Percentiles rank a stretch among this genome's conserved stretches.
Evolutionary conservation across 2,329 filamentous ascomycete genomes (phyloP).

Genomic region (Pyricularia sp.): DNA sequence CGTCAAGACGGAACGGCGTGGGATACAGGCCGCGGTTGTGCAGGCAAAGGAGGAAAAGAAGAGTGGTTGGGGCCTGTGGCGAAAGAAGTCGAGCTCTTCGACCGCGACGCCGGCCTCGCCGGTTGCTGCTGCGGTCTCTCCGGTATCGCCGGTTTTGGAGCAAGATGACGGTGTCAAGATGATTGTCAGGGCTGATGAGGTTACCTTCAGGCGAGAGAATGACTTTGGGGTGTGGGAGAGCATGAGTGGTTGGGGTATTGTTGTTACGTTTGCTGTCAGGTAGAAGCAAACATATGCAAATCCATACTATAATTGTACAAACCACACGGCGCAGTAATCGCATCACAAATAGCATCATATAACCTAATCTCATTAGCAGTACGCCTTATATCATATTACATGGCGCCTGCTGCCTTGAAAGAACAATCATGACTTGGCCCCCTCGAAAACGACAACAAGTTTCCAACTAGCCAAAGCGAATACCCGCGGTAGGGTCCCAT

Average conservation of each 20-base stretch:
- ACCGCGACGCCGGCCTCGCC: conserved; percentile 11
- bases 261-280: conserved; percentile 27
- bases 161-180: conserved; percentile 24
- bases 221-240: conserved; percentile 43
- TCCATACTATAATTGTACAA: neutral
- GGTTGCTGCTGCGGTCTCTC: neutral
- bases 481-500: conserved; percentile 11
- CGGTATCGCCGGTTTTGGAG: conserved; percentile 1
- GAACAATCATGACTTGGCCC: neutral
- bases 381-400: neutral
- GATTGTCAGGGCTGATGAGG: conserved; percentile 32
- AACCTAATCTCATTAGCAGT: neutral
- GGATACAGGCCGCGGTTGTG: conserved; percentile 20
- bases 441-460: neutral
- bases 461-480: conserved; percentile 9
- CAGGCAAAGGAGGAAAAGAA: conserved; percentile 24
- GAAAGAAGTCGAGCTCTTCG: conserved; percentile 12
- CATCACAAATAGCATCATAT: neutral
- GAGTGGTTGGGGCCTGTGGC: conserved; percentile 18
- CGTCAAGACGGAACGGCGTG: conserved; percentile 16
- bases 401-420: neutral
- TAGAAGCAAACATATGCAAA: neutral
- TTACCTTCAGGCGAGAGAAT: conserved; percentile 41
- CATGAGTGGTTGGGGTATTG: conserved; percentile 37
- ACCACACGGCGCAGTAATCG: neutral